phyloP scores from a whole-genome alignment of 495 filamentous ascomycete species.

The Tuber microsphaerosporum region DNA sequence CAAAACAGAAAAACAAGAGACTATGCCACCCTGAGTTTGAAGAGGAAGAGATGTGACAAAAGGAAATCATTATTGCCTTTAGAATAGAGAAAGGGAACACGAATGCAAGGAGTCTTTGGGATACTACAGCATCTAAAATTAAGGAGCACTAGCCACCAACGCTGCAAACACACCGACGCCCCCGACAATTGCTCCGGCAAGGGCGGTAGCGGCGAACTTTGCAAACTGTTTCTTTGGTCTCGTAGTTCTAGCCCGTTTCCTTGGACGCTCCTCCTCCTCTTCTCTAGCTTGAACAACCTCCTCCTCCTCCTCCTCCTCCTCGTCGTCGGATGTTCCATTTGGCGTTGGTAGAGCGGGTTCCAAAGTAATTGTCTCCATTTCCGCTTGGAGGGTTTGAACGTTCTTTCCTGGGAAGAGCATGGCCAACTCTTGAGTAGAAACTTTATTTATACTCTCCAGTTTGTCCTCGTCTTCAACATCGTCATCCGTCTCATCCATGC shows the following conservation, averaged over 20 bases:
- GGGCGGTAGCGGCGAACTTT: constrained; percentile 47
- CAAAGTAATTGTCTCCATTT: constrained; percentile 1
- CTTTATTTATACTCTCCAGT: neutral
- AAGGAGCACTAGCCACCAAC: constrained; percentile 43
- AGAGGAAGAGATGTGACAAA: constrained; percentile 2
- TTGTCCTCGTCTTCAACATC: constrained; percentile 23
- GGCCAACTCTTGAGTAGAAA: neutral
- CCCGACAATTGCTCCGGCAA: constrained; percentile 48
- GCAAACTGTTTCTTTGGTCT: constrained; percentile 33
- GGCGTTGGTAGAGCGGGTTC: constrained; percentile 6
- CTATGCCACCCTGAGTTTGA: neutral
- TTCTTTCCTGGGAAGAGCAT: neutral
- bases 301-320: neutral
- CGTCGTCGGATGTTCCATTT: constrained; percentile 18
- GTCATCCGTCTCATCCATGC: constrained; percentile 31
- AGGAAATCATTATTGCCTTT: neutral
- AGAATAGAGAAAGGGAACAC: neutral
- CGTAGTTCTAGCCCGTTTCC: constrained; percentile 27
- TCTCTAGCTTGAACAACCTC: constrained; percentile 13
- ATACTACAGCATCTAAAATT: neutral
- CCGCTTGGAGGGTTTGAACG: neutral
- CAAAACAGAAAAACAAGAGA: constrained; percentile 1
- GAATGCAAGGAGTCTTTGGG: neutral
- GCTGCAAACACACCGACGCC: constrained; percentile 49
- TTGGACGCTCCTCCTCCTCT: constrained; percentile 24